Conservation (phyloP, 495 filamentous ascomycete species). For the Aspergillus haitiensis region DNA sequence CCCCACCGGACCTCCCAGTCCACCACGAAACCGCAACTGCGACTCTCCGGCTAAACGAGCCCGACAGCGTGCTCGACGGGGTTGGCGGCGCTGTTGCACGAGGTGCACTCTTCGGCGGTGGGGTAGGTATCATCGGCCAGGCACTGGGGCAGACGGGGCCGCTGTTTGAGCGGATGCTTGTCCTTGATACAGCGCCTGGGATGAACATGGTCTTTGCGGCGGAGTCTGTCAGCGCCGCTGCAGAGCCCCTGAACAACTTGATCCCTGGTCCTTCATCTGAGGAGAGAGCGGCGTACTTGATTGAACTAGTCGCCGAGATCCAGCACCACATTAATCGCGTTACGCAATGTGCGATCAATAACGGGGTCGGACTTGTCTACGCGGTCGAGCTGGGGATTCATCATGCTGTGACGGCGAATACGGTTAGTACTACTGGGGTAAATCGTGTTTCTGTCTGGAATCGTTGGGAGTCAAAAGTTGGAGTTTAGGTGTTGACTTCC, state of each 20-base stretch:
- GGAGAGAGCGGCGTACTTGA: slow-evolving; percentile 2
- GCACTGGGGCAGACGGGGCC: background rate
- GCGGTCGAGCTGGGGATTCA: slow-evolving; percentile 1
- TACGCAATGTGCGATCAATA: slow-evolving; percentile 1
- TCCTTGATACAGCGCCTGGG: slow-evolving; percentile 1
- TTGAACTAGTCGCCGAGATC: slow-evolving; percentile 3
- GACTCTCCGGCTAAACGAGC: background rate
- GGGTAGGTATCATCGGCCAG: background rate
- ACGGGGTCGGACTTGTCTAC: background rate
- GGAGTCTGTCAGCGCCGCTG: slow-evolving; percentile 1
- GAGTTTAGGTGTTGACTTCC: too few relatives aligned
- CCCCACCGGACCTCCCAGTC: background rate
- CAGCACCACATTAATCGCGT: slow-evolving; percentile 3
- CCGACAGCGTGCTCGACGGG: background rate
- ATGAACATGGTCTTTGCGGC: slow-evolving; percentile 3
- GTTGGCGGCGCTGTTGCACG: background rate
- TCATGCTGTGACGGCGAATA: too few relatives aligned
- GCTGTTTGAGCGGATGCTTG: slow-evolving; percentile 3
- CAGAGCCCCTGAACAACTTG: background rate
- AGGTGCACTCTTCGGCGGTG: slow-evolving; percentile 2
- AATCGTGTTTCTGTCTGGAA: too few relatives aligned
- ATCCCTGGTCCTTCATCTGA: background rate
- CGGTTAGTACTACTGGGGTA: too few relatives aligned
- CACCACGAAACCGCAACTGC: background rate
- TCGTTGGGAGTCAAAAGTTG: too few relatives aligned